Evolutionary conservation across 2,329 filamentous ascomycete genomes (phyloP), one percentile per base, ranked within the genome.

Genomic region (Nemania sp.): DNA sequence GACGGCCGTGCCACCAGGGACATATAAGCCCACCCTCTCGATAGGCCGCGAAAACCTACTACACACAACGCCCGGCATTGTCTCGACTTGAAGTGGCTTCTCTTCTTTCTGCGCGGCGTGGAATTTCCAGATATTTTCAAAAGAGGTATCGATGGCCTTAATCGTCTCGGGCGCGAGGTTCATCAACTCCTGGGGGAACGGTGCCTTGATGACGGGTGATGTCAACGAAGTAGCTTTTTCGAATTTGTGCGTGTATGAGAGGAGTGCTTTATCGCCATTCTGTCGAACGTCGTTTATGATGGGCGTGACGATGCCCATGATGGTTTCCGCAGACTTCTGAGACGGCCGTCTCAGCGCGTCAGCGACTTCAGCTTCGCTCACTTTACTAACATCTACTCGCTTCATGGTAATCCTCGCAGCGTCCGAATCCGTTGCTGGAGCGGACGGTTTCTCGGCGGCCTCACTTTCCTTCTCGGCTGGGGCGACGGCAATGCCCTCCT

Each of bases 171-270:
- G 82, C 0, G 90, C 79, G 15, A 99, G 82, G 64, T 92, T 82
- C 95, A 99, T 98, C 46, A 98, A 81, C 60, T 88, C 85, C 67
- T 88, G 78, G 1, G 92, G 88, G 80, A 97, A 99, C 0, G 95
- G 95, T 1, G 95, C 94, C 71, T 87, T 90, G 65, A 99, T 81
- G 13, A 99, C 92, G 0, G 94, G 92, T 0, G 92, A 94, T 13
- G 87, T 95, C 61, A 99, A 81, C 2, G 91, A 94, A 0, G 91
- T 96, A 0, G 94, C 95, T 79, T 94, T 97, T 74, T 99, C 95
- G 69, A 99, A 99, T 76, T 96, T 97, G 83, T 97, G 93, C 1
- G 95, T 98, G 76, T 97, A 98, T 52, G 90, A 89, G 46, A 99
- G 83, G 21, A 99, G 83, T 2, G 92, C 93, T 70, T 89, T 89